These are phyloP conservation scores for Scutellaria galericulata DNA, from an alignment of 257 asterid species.

Conservation along the genomic window DNA sequence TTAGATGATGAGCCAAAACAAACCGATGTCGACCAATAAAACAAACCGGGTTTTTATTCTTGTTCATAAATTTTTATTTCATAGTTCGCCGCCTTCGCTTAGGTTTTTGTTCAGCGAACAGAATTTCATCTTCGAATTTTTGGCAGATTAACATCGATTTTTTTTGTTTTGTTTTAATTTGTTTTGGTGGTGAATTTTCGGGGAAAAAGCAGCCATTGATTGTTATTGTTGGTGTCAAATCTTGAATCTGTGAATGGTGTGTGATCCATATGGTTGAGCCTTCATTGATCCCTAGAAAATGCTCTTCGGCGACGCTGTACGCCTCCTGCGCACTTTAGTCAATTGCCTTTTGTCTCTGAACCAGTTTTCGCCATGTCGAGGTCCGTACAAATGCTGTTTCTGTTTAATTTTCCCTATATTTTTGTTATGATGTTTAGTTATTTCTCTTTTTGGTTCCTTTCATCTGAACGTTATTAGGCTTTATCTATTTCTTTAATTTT, in stretches of 20 bases:
- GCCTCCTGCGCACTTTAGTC: conserved; percentile 40
- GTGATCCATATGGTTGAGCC: conserved; percentile 44
- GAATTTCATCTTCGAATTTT: not conserved
- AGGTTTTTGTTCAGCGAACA: conserved; percentile 28
- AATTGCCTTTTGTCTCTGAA: conserved; percentile 15
- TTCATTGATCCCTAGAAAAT: conserved; percentile 39
- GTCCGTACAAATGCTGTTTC: conserved; percentile 35
- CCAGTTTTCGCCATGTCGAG: conserved; percentile 52
- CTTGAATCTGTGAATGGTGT: conserved; percentile 25
- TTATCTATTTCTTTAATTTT: not conserved
- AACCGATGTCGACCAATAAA: conserved; percentile 10
- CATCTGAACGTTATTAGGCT: not conserved
- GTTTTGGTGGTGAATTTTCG: not conserved
- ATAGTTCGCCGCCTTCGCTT: conserved; percentile 44
- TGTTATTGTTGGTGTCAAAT: conserved; percentile 8
- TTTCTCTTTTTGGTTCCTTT: not conserved
- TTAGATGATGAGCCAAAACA: too few relatives aligned
- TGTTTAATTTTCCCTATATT: not conserved
- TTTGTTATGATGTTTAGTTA: not conserved
- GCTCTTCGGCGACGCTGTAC: conserved; percentile 41
- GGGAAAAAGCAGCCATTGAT: not conserved
- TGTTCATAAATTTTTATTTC: conserved; percentile 5
- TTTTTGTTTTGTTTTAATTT: not conserved
- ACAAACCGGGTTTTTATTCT: conserved; percentile 8
- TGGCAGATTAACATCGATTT: not conserved